Evolutionary conservation across 2,329 filamentous ascomycete genomes (phyloP).

Genomic region (Colletotrichum tanaceti): DNA sequence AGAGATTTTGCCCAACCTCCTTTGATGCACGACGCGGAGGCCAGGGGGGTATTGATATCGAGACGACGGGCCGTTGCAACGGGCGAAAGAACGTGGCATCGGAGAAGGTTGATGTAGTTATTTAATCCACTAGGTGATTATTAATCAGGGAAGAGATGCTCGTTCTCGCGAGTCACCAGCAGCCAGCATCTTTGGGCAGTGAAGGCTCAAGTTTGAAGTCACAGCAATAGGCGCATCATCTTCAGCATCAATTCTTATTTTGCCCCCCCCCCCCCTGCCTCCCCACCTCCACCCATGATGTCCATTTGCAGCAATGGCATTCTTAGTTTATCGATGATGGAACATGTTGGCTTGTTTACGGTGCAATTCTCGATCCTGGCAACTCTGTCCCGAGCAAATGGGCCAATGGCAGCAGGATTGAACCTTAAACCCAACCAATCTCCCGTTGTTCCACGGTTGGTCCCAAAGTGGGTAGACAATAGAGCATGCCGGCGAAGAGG

Average conservation of each 20-base stretch:
- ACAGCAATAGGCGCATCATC: too few relatives aligned
- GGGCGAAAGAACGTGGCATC: conserved; percentile 5
- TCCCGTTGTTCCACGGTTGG: background rate
- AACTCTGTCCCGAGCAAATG: background rate
- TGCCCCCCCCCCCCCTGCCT: too few relatives aligned
- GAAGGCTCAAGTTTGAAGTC: background rate
- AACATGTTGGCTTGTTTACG: background rate
- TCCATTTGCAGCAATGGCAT: too few relatives aligned
- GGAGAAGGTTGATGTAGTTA: conserved; percentile 1
- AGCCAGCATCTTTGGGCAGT: background rate
- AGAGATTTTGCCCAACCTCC: background rate
- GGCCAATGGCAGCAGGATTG: background rate
- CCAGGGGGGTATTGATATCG: too few relatives aligned
- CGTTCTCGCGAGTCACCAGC: too few relatives aligned
- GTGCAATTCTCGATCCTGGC: background rate
- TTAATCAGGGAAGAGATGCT: background rate
- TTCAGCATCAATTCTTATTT: too few relatives aligned
- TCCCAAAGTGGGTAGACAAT: background rate
- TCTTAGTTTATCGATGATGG: too few relatives aligned
- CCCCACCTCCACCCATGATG: too few relatives aligned
- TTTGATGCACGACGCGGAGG: conserved; percentile 2
- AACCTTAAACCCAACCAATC: conserved; percentile 6
- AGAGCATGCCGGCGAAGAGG: background rate
- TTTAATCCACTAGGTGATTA: too few relatives aligned
- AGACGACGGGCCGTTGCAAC: background rate